Percentiles rank a stretch among this genome's conserved stretches.
Conservation (phyloP, 176 grass and related monocot species). For the Eremochloa ophiuroides region DNA sequence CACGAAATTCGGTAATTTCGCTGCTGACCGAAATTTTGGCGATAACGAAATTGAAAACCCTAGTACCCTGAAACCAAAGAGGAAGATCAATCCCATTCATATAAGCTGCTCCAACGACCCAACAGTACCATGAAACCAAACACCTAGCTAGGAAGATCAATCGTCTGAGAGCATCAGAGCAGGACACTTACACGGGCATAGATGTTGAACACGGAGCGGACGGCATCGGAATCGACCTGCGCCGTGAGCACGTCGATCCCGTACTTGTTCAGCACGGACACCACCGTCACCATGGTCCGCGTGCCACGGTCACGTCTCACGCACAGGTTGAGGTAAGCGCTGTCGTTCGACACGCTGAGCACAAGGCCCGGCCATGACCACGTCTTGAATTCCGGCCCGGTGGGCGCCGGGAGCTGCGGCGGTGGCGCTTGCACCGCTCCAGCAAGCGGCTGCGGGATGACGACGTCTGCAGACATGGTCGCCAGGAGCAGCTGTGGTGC, state of each 20-base stretch:
- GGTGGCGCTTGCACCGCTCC: neutral
- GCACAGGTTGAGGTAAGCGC: slow-evolving; percentile 52
- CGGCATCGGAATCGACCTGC: slow-evolving; percentile 23
- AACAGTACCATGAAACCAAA: neutral
- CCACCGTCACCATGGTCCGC: slow-evolving; percentile 18
- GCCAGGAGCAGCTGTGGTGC: too few relatives aligned
- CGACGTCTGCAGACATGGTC: neutral
- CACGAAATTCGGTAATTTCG: too few relatives aligned
- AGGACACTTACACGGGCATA: slow-evolving; percentile 28
- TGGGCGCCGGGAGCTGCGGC: neutral
- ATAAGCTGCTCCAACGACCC: neutral
- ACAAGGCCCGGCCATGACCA: slow-evolving; percentile 55
- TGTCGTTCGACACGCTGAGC: slow-evolving; percentile 34
- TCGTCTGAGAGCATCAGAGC: neutral
- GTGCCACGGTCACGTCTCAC: neutral
- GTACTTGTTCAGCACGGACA: slow-evolving; percentile 55
- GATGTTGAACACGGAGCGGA: slow-evolving; percentile 38
- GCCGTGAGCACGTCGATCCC: slow-evolving; percentile 44
- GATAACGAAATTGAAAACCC: too few relatives aligned
- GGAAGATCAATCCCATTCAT: too few relatives aligned
- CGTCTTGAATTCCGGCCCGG: slow-evolving; percentile 32
- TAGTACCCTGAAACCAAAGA: too few relatives aligned
- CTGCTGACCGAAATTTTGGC: too few relatives aligned
- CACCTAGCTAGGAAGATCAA: neutral
- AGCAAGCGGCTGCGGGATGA: neutral